Conservation (phyloP, 495 filamentous ascomycete genomes). For the Pyronema omphalodes region DNA sequence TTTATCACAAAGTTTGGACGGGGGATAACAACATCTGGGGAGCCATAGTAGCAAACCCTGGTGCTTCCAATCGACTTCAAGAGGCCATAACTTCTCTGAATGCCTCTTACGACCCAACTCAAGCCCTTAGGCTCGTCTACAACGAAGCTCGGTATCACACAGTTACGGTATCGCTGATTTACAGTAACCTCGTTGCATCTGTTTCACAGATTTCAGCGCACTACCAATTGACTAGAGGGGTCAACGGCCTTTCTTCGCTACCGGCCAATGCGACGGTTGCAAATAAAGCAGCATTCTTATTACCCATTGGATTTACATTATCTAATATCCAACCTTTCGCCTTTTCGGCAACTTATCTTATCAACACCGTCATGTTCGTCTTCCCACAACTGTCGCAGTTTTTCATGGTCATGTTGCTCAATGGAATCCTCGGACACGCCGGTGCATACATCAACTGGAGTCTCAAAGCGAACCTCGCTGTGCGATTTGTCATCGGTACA, state of each 20-base stretch:
- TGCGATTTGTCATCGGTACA: neutral
- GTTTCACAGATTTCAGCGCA: neutral
- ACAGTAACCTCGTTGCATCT: constrained; percentile 1
- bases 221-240: constrained; percentile 4
- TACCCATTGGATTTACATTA: neutral
- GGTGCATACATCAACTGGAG: constrained; percentile 10
- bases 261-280: neutral
- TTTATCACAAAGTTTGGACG: constrained; percentile 3
- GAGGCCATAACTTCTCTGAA: neutral
- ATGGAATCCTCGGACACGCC: constrained; percentile 6
- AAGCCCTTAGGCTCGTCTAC: constrained; percentile 5
- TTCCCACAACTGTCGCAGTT: constrained; percentile 1
- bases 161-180: constrained; percentile 4
- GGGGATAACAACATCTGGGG: constrained; percentile 7
- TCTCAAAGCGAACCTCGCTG: constrained; percentile 1
- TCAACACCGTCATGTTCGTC: constrained; percentile 9
- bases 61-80: constrained; percentile 2
- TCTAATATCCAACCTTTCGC: constrained; percentile 7
- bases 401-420: constrained; percentile 2
- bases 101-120: neutral
- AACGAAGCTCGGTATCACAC: constrained; percentile 10
- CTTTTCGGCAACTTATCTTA: constrained; percentile 1
- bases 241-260: neutral
- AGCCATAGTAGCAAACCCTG: constrained; percentile 8
- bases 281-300: neutral